Percentiles rank a stretch among this genome's conserved stretches.
phyloP scores from a whole-genome alignment of 768 basidiomycete genomes.

The Trametes cinnabarina region DNA sequence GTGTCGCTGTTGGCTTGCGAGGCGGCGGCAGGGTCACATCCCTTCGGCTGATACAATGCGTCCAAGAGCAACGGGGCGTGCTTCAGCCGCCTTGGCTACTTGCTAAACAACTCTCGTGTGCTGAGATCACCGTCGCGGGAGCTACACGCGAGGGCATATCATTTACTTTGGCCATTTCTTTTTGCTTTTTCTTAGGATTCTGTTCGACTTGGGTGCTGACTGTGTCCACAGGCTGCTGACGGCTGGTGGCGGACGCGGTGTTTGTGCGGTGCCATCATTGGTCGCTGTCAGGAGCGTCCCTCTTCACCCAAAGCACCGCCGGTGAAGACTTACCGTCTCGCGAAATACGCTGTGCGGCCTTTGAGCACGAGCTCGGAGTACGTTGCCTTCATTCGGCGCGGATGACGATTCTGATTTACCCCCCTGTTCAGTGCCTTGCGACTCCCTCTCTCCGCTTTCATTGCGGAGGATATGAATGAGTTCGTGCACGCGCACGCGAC shows the following conservation, averaged over 20 bases:
- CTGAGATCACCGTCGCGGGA: conserved; percentile 67
- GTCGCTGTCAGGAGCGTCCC: conserved; percentile 59
- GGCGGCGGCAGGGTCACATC: conserved; percentile 34
- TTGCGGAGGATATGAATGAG: conserved; percentile 89
- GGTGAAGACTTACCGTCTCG: conserved; percentile 59
- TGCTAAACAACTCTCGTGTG: conserved; percentile 83
- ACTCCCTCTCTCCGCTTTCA: conserved; percentile 79
- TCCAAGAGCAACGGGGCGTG: conserved; percentile 63
- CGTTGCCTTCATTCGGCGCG: conserved; percentile 28
- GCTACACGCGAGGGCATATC: conserved; percentile 90
- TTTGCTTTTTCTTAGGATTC: conserved; percentile 5
- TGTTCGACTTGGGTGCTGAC: conserved; percentile 5
- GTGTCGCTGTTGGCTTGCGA: conserved; percentile 27
- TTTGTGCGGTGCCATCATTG: conserved; percentile 80
- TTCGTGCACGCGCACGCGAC: conserved; percentile 90
- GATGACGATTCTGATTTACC: background rate
- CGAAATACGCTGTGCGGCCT: conserved; percentile 83
- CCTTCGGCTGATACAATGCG: conserved; percentile 91
- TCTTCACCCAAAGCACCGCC: conserved; percentile 28
- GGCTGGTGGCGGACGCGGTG: conserved; percentile 70
- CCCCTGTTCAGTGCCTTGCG: conserved; percentile 31
- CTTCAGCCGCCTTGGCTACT: conserved; percentile 36
- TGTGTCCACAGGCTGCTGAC: conserved; percentile 46
- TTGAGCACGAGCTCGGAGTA: conserved; percentile 61
- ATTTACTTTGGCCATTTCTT: conserved; percentile 20